phyloP scores from a whole-genome alignment of 352 stramenopile genomes.

The Globisporangium spinosum region DNA sequence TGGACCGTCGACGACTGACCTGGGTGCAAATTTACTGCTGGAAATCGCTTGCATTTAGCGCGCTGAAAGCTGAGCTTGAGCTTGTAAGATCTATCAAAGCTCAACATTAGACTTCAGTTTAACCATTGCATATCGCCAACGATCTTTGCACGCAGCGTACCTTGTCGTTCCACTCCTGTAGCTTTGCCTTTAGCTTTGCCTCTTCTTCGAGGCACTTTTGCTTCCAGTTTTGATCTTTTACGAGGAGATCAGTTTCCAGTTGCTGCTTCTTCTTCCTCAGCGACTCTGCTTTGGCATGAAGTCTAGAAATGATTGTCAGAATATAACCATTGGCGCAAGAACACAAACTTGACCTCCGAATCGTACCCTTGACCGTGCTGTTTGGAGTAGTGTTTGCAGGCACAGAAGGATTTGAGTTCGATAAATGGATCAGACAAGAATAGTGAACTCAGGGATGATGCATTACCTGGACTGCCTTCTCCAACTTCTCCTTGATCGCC shows the following conservation, averaged over 20 bases:
- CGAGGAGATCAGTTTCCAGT: neutral
- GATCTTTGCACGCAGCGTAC: neutral
- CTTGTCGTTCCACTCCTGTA: constrained; percentile 13
- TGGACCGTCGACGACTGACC: neutral
- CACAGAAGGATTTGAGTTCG: too few species aligned
- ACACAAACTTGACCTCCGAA: neutral
- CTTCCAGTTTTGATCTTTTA: neutral
- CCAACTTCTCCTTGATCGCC: too few species aligned
- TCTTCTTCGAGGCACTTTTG: constrained; percentile 12
- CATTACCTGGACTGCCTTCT: too few species aligned
- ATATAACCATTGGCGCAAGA: neutral
- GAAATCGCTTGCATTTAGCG: neutral
- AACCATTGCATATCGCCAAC: neutral
- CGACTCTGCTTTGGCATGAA: neutral
- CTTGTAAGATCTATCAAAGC: neutral
- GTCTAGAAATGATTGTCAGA: constrained; percentile 1
- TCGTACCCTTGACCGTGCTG: constrained; percentile 2
- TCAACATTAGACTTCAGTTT: neutral
- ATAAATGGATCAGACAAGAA: too few species aligned
- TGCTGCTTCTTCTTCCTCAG: neutral
- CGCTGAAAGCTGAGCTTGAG: neutral
- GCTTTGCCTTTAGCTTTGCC: constrained; percentile 6
- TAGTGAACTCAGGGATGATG: too few species aligned
- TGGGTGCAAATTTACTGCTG: neutral
- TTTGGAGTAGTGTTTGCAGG: neutral